These are phyloP conservation scores for Zymoseptoria crescenta DNA, from an alignment of 2,329 filamentous ascomycete species.

Conservation along the genomic window DNA sequence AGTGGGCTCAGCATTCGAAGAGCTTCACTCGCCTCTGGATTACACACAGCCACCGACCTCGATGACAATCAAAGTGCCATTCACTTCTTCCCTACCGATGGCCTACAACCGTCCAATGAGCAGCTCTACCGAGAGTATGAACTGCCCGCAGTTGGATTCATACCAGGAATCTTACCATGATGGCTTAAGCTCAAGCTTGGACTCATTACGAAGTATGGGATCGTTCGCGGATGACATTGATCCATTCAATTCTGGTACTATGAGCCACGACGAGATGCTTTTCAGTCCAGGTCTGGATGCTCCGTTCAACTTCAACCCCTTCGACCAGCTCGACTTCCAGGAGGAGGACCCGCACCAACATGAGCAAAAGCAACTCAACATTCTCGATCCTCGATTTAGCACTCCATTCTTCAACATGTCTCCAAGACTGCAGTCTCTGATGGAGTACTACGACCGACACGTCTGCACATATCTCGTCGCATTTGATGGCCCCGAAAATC, in stretches of 20 bases:
- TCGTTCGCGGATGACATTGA: neutral
- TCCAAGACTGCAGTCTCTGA: conserved; percentile 75
- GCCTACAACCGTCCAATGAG: conserved; percentile 14
- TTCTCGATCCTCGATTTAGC: conserved; percentile 27
- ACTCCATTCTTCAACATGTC: conserved; percentile 51
- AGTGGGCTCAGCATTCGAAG: conserved; percentile 40
- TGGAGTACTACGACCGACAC: conserved; percentile 88
- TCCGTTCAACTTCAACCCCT: conserved; percentile 14
- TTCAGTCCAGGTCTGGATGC: conserved; percentile 30
- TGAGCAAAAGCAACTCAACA: conserved; percentile 14
- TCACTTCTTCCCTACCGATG: conserved; percentile 24
- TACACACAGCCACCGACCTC: conserved; percentile 42
- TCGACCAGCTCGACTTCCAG: conserved; percentile 15
- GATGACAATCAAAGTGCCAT: conserved; percentile 33
- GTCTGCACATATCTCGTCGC: conserved; percentile 89
- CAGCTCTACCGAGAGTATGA: conserved; percentile 13
- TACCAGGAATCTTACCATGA: conserved; percentile 33
- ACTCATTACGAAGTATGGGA: conserved; percentile 36
- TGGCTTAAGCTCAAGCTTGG: conserved; percentile 38
- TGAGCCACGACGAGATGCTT: conserved; percentile 21
- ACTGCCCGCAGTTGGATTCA: conserved; percentile 28
- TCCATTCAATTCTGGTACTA: conserved; percentile 5
- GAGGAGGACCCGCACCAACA: conserved; percentile 17
- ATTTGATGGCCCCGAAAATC: conserved; percentile 78
- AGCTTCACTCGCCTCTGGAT: conserved; percentile 41